Conservation (phyloP, 345 rosid genomes). For the Rhodamnia rubescens region DNA sequence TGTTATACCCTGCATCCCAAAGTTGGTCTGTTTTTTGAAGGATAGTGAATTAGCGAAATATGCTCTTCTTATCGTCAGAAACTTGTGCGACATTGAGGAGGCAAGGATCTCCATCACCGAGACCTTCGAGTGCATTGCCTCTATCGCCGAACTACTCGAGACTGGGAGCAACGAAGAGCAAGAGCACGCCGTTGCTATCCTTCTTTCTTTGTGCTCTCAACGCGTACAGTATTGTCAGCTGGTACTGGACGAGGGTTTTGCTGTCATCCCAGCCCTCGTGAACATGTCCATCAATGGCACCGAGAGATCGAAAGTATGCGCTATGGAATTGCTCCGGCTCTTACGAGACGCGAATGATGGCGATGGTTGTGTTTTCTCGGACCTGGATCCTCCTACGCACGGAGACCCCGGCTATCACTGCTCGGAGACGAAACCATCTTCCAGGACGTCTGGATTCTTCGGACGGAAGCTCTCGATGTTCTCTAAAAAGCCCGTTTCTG, state of each 20-base stretch:
- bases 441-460: conserved; percentile 27
- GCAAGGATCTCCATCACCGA: conserved; percentile 48
- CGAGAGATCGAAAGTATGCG: conserved; percentile 40
- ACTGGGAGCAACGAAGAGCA: conserved; percentile 40
- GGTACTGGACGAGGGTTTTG: conserved; percentile 44
- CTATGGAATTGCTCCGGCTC: conserved; percentile 60
- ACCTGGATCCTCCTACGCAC: background rate
- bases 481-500: background rate
- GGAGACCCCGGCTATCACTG: conserved; percentile 1
- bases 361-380: conserved; percentile 5
- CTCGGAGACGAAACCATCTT: conserved; percentile 15
- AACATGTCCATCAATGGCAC: conserved; percentile 50
- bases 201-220: conserved; percentile 30
- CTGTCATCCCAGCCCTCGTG: conserved; percentile 38
- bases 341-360: conserved; percentile 24
- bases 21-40: conserved; percentile 44
- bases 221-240: conserved; percentile 34
- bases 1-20: conserved; percentile 39
- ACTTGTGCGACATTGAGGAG: conserved; percentile 39
- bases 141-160: conserved; percentile 52
- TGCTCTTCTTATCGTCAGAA: conserved; percentile 31
- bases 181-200: conserved; percentile 35
- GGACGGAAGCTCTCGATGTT: background rate
- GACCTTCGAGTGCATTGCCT: conserved; percentile 47
- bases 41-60: conserved; percentile 27